phyloP scores from a whole-genome alignment of 495 filamentous ascomycete species.

The Daldinia loculata region DNA sequence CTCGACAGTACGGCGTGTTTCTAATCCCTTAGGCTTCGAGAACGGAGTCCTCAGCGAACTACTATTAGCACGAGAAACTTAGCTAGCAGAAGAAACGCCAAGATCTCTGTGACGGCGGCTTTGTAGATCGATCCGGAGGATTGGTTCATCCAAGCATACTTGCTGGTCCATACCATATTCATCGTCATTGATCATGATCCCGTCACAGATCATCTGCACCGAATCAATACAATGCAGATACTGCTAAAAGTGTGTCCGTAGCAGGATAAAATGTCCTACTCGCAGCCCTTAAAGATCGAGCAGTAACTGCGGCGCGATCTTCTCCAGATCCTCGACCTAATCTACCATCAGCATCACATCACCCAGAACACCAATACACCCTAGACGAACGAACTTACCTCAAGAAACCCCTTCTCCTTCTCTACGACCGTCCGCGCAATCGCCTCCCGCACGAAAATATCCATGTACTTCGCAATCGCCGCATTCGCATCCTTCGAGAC shows the following conservation, averaged over 20 bases:
- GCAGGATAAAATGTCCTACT: background rate
- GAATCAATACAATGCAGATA: background rate
- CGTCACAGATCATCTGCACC: slow-evolving; percentile 10
- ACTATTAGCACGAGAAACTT: slow-evolving; percentile 1
- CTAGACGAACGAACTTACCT: slow-evolving; percentile 61
- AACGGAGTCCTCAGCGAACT: background rate
- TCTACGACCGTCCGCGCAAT: slow-evolving; percentile 81
- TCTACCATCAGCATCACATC: slow-evolving; percentile 11
- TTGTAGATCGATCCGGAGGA: slow-evolving; percentile 22
- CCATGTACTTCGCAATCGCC: slow-evolving; percentile 85
- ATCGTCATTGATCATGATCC: slow-evolving; percentile 19
- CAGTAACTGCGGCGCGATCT: slow-evolving; percentile 85
- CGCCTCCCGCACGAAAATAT: slow-evolving; percentile 91
- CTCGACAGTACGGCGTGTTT: background rate
- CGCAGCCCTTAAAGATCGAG: slow-evolving; percentile 73
- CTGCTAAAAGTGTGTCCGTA: slow-evolving; percentile 16
- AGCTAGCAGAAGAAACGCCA: slow-evolving; percentile 18
- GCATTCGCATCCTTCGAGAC: slow-evolving; percentile 82
- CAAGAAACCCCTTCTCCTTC: slow-evolving; percentile 73
- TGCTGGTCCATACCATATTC: slow-evolving; percentile 4
- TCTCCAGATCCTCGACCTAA: slow-evolving; percentile 86
- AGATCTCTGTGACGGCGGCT: slow-evolving; percentile 7
- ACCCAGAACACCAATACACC: background rate
- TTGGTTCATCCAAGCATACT: slow-evolving; percentile 6
- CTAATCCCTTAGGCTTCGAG: background rate